Conservation (phyloP, 169 alveolate species). For the Plasmodium knowlesi region DNA sequence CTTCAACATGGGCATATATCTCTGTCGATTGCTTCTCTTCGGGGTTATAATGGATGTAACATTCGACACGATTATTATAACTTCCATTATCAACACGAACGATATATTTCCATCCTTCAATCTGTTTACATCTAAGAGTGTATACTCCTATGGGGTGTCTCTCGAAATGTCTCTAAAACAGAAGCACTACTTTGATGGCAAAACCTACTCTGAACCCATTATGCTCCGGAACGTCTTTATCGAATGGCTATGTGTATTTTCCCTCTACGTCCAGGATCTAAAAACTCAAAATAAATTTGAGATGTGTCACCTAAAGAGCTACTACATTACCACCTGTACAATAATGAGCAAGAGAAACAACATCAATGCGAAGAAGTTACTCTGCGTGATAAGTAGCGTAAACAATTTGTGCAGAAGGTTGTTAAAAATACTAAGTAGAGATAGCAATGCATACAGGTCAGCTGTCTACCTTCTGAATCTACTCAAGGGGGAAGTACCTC, state of each 20-base stretch:
- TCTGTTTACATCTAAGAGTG: slow-evolving; percentile 18
- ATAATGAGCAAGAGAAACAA: slow-evolving; percentile 24
- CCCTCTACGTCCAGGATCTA: slow-evolving; percentile 7
- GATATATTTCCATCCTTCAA: slow-evolving; percentile 46
- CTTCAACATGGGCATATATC: slow-evolving; percentile 15
- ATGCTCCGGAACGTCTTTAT: slow-evolving; percentile 36
- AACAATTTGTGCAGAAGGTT: slow-evolving; percentile 11
- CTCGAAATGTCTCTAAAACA: slow-evolving; percentile 18
- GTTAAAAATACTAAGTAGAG: not conserved
- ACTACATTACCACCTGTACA: slow-evolving; percentile 20
- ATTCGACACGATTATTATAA: slow-evolving; percentile 13
- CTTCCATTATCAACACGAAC: slow-evolving; percentile 26
- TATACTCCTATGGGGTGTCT: slow-evolving; percentile 23
- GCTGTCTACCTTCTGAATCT: not conserved
- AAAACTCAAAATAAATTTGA: slow-evolving; percentile 12
- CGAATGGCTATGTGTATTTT: slow-evolving; percentile 43
- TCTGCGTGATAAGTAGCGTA: slow-evolving; percentile 36
- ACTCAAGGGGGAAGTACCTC: not conserved
- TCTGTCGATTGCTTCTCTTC: slow-evolving; percentile 20
- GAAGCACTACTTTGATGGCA: slow-evolving; percentile 37
- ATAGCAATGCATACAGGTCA: slow-evolving; percentile 35
- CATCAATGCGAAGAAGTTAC: slow-evolving; percentile 21
- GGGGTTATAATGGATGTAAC: slow-evolving; percentile 20
- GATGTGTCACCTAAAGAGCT: not conserved
- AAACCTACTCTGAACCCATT: slow-evolving; percentile 23